Evolutionary conservation across 2,329 filamentous ascomycete species (phyloP), one percentile per base, ranked within the genome.

Genomic region (Trichoderma lentiforme): DNA sequence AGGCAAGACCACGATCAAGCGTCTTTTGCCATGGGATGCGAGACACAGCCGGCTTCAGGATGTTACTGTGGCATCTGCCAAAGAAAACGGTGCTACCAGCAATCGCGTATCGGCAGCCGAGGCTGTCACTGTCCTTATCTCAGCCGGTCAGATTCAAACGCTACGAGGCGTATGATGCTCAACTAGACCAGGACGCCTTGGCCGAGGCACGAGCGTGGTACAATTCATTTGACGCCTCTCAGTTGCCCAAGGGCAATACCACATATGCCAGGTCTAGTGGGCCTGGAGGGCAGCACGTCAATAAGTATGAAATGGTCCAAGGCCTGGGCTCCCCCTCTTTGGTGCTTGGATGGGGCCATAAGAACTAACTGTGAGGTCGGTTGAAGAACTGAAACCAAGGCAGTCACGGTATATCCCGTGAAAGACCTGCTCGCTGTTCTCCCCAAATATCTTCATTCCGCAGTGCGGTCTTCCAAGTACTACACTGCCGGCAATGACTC

Each of bases 221-320:
- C 62, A 75, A 81, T 61, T 80, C 81, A 0, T 87, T 89, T 73
- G 79, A 81, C 9, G 74, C 80, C 36, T 79, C 77, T 51, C 80
- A 76, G 26, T 76, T 90, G 2, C 88, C 88, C 15, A 83, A 80
- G 69, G 88, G 87, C 9, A 84, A 79, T 58, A 89, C 86, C 6
- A 84, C 81, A 12, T 90, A 84, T 77, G 84, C 88, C 3, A 83
- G 88, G n/a, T 89, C 88, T 3, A 89, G 87, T 74, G 88, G 88
- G 0, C 88, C 88, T 3, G 88, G 88, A 14, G 88, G 88, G 2
- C 88, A 90, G 75, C 87, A 90, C 76, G 88, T 90, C 36, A 90
- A 90, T 77, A 90, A 90, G 88, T 90, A 76, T 68, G 84, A 32
- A 2, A 64, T 24, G 32, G 5, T 12, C 51, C 21, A 6, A 18